Evolutionary conservation across 2,329 filamentous ascomycete species (phyloP), one percentile per base, ranked within the genome.

Genomic region (Scedosporium minutisporum): DNA sequence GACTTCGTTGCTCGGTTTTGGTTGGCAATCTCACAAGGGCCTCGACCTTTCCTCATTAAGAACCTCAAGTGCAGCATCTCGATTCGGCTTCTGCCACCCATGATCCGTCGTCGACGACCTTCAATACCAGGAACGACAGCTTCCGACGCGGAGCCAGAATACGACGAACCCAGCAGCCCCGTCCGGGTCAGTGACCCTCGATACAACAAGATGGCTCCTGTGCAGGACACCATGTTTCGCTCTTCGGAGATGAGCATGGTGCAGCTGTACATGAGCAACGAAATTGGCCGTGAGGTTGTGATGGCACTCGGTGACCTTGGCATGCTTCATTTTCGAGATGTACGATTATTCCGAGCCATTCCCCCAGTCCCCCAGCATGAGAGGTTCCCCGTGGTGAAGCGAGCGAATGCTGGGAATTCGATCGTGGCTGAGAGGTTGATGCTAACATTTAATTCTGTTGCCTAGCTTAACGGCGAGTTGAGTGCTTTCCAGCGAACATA

Each of bases 231-330:
- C 77, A 90, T 97, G 82, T 97, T 99, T 87, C 93, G 96, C 85
- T 99, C 95, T 75, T 91, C 92, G 90, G 91, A 97, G 78, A 99
- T 99, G 95, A 97, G 92, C 84, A 89, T 99, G 88, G 96, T 96
- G 73, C 95, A 99, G 87, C 89, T 99, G 72, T 99, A 97, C 79
- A 96, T 99, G 72, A 91, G 95, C 72, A 97, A 97, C 75, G 95
- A 99, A 82, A 97, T 99, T 70, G 93, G 95, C 70, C 87, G 95
- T 73, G 96, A 99, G 80, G 93, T 97, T 70, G 93, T 97, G 66
- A 96, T 93, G 73, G 93, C 93, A 63, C 82, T 99, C 67, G 95
- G 95, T 73, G 95, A 99, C 83, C 85, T 99, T 72, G 95, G 95
- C 64, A 85, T 95, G 71, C 93, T 97, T 75, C 93, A 97, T 77